Percentiles rank a stretch among this genome's conserved stretches.
Evolutionary conservation across 345 rosid genomes (phyloP).

Genomic region (Combretum micranthum): DNA sequence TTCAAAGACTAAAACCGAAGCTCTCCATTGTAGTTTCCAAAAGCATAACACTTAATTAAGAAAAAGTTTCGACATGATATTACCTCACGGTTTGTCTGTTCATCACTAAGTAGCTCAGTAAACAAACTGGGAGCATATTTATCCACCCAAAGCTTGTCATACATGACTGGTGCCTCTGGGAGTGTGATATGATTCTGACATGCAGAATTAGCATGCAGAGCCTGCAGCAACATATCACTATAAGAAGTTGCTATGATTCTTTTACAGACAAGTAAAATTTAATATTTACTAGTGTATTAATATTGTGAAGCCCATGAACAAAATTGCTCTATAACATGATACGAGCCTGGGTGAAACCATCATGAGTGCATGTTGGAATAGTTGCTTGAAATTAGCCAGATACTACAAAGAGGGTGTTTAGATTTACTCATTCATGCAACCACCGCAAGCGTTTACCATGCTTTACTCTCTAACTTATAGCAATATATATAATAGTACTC

Average conservation of each 20-base stretch:
- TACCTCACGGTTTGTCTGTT: conserved; percentile 96
- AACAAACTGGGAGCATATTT: conserved; percentile 90
- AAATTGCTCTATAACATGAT: too few species aligned
- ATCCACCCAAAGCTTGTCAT: conserved; percentile 88
- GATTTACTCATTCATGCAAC: too few species aligned
- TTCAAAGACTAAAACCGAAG: neutral
- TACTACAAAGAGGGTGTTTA: too few species aligned
- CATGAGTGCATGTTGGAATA: too few species aligned
- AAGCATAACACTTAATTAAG: neutral
- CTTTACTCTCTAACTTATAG: too few species aligned
- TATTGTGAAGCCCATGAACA: too few species aligned
- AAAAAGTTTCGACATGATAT: neutral
- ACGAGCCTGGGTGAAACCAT: too few species aligned
- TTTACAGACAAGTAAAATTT: too few species aligned
- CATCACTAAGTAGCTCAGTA: conserved; percentile 97
- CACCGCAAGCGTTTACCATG: too few species aligned
- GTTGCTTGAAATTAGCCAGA: too few species aligned
- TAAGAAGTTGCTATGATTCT: neutral
- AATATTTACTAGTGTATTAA: too few species aligned
- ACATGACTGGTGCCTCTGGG: conserved; percentile 34
- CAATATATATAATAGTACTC: too few species aligned
- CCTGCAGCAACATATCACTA: conserved; percentile 39
- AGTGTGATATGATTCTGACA: conserved; percentile 29
- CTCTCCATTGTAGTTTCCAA: neutral
- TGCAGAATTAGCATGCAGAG: conserved; percentile 61